Conservation (phyloP, 305 asterid species). For the Fraxinus sp. region DNA sequence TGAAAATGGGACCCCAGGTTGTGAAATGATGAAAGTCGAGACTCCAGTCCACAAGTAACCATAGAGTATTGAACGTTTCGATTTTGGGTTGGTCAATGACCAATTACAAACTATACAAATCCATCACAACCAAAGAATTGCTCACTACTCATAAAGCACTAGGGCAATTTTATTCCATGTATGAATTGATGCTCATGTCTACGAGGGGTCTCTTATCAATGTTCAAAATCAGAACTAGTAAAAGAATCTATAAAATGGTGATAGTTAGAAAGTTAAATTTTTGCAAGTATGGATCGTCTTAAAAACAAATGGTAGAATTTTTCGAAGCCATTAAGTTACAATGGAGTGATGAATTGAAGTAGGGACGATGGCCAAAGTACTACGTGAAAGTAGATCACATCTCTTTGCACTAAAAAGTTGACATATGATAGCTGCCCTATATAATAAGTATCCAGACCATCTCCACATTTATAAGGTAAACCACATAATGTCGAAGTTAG, state of each 20-base stretch:
- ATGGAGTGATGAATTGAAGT: background rate
- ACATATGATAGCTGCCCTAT: background rate
- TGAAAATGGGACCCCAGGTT: background rate
- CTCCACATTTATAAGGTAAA: background rate
- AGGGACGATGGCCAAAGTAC: background rate
- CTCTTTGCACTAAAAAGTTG: background rate
- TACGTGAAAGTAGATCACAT: background rate
- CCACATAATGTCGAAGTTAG: background rate
- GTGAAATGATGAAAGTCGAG: constrained; percentile 21
- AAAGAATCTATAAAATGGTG: background rate
- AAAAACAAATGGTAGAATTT: background rate
- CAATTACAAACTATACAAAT: background rate
- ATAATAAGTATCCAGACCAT: background rate
- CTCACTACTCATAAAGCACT: background rate
- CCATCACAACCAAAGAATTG: background rate
- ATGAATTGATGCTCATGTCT: constrained; percentile 10
- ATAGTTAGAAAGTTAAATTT: background rate
- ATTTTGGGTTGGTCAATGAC: constrained; percentile 25
- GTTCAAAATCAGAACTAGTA: background rate
- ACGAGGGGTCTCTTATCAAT: background rate
- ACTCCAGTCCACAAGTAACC: constrained; percentile 19
- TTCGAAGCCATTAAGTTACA: background rate
- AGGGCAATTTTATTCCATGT: background rate
- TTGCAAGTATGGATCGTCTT: background rate
- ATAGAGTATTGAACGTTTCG: constrained; percentile 29